phyloP scores from a whole-genome alignment of 1,139 yeast genomes.

The Hyphopichia fennica region DNA sequence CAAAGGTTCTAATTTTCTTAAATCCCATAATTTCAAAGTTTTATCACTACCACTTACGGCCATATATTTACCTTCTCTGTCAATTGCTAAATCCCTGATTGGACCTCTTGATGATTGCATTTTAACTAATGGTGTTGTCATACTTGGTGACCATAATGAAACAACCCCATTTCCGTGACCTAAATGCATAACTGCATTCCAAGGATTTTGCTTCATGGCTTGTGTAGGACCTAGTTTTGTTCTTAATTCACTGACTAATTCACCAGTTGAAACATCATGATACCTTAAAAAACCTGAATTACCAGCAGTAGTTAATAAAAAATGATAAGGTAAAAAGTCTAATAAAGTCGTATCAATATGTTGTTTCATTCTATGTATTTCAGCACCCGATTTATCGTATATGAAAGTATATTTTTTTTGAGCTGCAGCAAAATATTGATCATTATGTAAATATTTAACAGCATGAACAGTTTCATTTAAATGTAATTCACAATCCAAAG shows the following conservation, averaged over 20 bases:
- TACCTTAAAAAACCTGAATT: conserved; percentile 85
- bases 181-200: conserved; percentile 92
- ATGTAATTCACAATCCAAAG: conserved; percentile 75
- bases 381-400: conserved; percentile 88
- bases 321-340: conserved; percentile 92
- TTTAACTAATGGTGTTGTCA: conserved; percentile 83
- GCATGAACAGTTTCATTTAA: conserved; percentile 88
- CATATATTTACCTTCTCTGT: conserved; percentile 93
- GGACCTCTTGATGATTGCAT: conserved; percentile 84
- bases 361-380: conserved; percentile 86
- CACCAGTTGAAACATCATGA: conserved; percentile 95
- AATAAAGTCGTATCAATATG: conserved; percentile 82
- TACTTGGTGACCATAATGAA: conserved; percentile 89
- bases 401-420: conserved; percentile 93
- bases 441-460: conserved; percentile 86
- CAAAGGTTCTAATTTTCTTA: conserved; percentile 74
- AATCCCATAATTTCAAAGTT: conserved; percentile 88
- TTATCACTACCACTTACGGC: conserved; percentile 90
- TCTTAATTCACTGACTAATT: conserved; percentile 74
- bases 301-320: conserved; percentile 82
- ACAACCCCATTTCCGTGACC: conserved; percentile 96
- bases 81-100: conserved; percentile 79
- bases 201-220: conserved; percentile 86
- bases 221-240: conserved; percentile 91
- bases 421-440: conserved; percentile 94